Evolutionary conservation across 352 stramenopile species (phyloP).

Genomic region (Phytophthora pinifolia): DNA sequence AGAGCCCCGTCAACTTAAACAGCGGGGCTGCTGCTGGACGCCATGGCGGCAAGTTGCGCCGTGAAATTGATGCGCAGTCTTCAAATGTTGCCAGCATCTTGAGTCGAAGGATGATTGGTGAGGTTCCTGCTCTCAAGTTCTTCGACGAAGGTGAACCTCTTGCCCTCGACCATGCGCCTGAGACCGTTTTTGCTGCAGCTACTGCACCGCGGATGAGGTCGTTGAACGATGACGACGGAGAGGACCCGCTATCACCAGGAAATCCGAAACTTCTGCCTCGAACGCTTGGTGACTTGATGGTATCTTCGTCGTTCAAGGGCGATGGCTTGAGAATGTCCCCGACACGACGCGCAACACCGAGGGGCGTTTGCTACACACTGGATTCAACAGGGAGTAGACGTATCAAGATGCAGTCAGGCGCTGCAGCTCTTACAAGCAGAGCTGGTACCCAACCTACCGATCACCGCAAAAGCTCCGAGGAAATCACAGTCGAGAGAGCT

Average conservation of each 20-base stretch:
- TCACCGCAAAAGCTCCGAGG: slow-evolving; percentile 28
- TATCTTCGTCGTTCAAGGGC: slow-evolving; percentile 5
- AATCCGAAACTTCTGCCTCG: not conserved
- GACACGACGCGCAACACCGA: slow-evolving; percentile 17
- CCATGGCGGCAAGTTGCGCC: slow-evolving; percentile 46
- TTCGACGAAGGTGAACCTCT: slow-evolving; percentile 49
- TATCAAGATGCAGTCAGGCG: slow-evolving; percentile 71
- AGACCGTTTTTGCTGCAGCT: slow-evolving; percentile 1
- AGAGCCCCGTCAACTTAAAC: slow-evolving; percentile 11
- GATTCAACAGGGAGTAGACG: slow-evolving; percentile 56
- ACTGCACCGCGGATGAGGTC: not conserved
- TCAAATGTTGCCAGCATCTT: slow-evolving; percentile 75
- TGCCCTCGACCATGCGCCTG: not conserved
- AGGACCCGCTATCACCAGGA: not conserved
- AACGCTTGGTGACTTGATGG: slow-evolving; percentile 29
- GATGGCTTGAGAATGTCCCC: slow-evolving; percentile 13
- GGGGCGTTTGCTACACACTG: slow-evolving; percentile 75
- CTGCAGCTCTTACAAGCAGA: slow-evolving; percentile 8
- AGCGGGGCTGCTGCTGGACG: slow-evolving; percentile 9
- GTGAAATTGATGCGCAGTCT: slow-evolving; percentile 56
- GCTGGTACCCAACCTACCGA: not conserved
- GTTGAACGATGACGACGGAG: not conserved
- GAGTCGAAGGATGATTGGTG: slow-evolving; percentile 67
- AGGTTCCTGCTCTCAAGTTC: slow-evolving; percentile 78
- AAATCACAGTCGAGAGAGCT: slow-evolving; percentile 58